Evolutionary conservation across 2,329 filamentous ascomycete genomes (phyloP).

Genomic region (Colletotrichum sojae): DNA sequence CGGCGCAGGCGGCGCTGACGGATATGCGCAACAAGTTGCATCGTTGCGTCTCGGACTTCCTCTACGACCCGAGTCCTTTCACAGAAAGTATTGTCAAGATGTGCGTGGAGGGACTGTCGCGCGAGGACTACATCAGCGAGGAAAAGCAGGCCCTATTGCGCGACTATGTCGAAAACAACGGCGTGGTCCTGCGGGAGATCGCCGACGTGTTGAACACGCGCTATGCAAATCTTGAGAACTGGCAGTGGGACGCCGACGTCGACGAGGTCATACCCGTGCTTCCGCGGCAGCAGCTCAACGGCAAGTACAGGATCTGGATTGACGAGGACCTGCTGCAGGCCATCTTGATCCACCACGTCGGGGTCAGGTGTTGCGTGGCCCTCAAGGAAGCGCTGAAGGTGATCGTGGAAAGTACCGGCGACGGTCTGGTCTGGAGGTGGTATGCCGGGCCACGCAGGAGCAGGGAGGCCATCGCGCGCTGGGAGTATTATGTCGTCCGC

Average conservation of each 20-base stretch:
- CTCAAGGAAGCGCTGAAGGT: constrained; percentile 54
- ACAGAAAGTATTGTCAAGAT: not conserved
- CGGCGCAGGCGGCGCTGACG: constrained; percentile 48
- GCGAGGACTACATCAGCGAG: not conserved
- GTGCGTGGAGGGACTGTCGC: not conserved
- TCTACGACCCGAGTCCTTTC: not conserved
- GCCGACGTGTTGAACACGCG: constrained; percentile 68
- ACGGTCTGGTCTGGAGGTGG: constrained; percentile 49
- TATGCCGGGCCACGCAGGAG: constrained; percentile 5
- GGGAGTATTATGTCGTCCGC: constrained; percentile 55
- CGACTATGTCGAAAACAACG: constrained; percentile 57
- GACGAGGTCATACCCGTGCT: constrained; percentile 54
- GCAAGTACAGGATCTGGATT: constrained; percentile 65
- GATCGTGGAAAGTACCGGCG: constrained; percentile 43
- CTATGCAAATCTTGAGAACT: constrained; percentile 58
- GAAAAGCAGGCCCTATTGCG: constrained; percentile 51
- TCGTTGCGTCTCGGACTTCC: rapidly evolving
- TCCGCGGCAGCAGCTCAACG: constrained; percentile 63
- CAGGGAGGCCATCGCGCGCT: constrained; percentile 38
- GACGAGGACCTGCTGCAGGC: constrained; percentile 67
- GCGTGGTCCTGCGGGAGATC: constrained; percentile 61
- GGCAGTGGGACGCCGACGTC: constrained; percentile 59
- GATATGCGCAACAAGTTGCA: not conserved
- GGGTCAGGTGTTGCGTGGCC: constrained; percentile 55
- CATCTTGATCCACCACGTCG: constrained; percentile 65